Conservation (phyloP, 768 basidiomycete species). For the Lactarius evosmus region DNA sequence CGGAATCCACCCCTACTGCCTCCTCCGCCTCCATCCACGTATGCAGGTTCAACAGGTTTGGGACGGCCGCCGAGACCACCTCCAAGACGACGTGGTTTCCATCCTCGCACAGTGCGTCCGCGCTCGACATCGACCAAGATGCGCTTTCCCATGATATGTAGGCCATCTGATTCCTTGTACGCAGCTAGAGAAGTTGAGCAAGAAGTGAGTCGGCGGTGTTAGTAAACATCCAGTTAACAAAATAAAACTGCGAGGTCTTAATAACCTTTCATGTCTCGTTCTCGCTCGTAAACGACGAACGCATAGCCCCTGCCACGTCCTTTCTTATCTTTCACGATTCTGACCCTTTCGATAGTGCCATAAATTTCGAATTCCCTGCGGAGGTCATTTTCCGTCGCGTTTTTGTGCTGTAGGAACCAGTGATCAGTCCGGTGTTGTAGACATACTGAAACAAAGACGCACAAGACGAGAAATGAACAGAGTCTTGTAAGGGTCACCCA, state of each 20-base stretch:
- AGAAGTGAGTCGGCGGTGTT: slow-evolving; percentile 30
- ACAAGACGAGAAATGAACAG: slow-evolving; percentile 94
- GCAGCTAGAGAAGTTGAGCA: slow-evolving; percentile 53
- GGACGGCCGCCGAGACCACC: slow-evolving; percentile 99
- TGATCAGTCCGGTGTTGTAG: slow-evolving; percentile 18
- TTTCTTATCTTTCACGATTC: slow-evolving; percentile 90
- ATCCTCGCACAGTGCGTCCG: slow-evolving; percentile 94
- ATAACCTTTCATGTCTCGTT: slow-evolving; percentile 98
- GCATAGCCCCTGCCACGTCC: slow-evolving; percentile 88
- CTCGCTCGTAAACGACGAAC: slow-evolving; percentile 96
- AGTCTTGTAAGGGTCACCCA: slow-evolving; percentile 98
- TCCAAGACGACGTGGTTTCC: slow-evolving; percentile 95
- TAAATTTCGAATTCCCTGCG: slow-evolving; percentile 94
- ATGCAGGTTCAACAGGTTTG: slow-evolving; percentile 55
- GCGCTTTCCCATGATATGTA: slow-evolving; percentile 93
- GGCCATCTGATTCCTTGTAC: slow-evolving; percentile 97
- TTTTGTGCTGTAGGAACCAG: slow-evolving; percentile 66
- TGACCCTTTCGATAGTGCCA: slow-evolving; percentile 90
- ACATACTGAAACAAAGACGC: slow-evolving; percentile 27
- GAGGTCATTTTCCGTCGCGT: slow-evolving; percentile 86
- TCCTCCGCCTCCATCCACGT: slow-evolving; percentile 34
- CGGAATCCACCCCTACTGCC: slow-evolving; percentile 38
- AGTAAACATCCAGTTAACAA: slow-evolving; percentile 24
- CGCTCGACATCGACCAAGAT: slow-evolving; percentile 98
- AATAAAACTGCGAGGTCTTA: slow-evolving; percentile 20